A percentile compares a stretch with the other conserved stretches of the same genome.
Evolutionary conservation across 78 protist genomes (phyloP).

Genomic region (Isochrysis galbana): DNA sequence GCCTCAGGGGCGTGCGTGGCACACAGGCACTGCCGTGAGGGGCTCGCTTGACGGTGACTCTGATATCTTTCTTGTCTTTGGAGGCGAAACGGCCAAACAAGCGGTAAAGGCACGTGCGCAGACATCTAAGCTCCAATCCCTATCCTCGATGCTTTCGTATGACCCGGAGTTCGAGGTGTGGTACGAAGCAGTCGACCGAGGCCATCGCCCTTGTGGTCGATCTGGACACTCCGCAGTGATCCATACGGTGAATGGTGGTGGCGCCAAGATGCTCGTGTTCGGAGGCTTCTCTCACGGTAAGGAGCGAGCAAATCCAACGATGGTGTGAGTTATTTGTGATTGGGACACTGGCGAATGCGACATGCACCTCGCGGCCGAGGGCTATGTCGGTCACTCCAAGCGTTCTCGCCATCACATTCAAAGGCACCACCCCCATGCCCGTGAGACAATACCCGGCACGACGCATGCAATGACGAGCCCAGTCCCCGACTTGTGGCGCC

Average conservation of each 20-base stretch:
- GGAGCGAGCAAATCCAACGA: no score
- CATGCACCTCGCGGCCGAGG: no score
- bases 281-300: background rate
- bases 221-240: background rate
- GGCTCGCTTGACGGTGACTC: background rate
- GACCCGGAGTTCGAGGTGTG: slow-evolving; percentile 5
- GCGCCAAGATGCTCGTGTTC: background rate
- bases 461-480: no score
- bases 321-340: no score
- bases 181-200: background rate
- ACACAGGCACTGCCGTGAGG: background rate
- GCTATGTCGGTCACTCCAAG: no score
- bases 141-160: background rate
- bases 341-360: no score
- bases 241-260: background rate
- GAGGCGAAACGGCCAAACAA: background rate
- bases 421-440: no score
- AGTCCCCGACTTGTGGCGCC: no score
- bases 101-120: background rate
- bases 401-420: no score
- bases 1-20: background rate
- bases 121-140: background rate
- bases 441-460: no score
- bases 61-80: background rate
- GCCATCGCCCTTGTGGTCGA: background rate